Evolutionary conservation across 345 rosid species (phyloP), one percentile per base, ranked within the genome.

Genomic region (Pugionium cornutum): DNA sequence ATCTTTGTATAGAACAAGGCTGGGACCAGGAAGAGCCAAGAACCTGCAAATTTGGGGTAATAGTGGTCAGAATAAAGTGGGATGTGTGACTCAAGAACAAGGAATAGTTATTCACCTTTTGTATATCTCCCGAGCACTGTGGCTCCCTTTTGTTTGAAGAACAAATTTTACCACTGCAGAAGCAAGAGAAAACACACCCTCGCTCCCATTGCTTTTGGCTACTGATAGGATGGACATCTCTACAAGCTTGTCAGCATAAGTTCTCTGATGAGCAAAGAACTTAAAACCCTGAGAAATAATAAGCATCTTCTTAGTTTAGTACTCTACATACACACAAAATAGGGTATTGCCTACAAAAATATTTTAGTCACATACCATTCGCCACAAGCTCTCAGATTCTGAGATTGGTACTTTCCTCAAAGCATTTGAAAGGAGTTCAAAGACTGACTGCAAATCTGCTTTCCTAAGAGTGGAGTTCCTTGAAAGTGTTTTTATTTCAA

Each of bases 341-440:
- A 67, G 4, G 6, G 27, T 40, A 26, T 18, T 51, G 4, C 3
- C 5, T 5, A 49, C 2, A 6, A 58, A 36, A 36, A 10, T 48
- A 27, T 48, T 42, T 30, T 62, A 25, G 51, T 60, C 70, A 67
- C 80, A 53, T 84, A 90, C 99, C 96, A 82, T 75, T 29, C 71
- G 64, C 99, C 99, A 94, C 78, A 90, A 74, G 78, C 81, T 78
- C 76, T 84, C 92, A 46, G 97, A 84, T 78, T 86, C 82, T 11
- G 84, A 64, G 43, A 82, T 48, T 6, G 89, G 49, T 61, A 73
- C 77, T 70, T 78, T 86, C 3, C 63, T 70, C 77, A 90, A 70
- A 59, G 77, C 80, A 25, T 70, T 75, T 59, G 66, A 70, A 37
- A 88, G 60, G 50, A 90, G 86, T 60, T 69, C 82, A 69, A 90